Conservation (phyloP, 176 grass and related monocot genomes). For the Leersia perrieri region DNA sequence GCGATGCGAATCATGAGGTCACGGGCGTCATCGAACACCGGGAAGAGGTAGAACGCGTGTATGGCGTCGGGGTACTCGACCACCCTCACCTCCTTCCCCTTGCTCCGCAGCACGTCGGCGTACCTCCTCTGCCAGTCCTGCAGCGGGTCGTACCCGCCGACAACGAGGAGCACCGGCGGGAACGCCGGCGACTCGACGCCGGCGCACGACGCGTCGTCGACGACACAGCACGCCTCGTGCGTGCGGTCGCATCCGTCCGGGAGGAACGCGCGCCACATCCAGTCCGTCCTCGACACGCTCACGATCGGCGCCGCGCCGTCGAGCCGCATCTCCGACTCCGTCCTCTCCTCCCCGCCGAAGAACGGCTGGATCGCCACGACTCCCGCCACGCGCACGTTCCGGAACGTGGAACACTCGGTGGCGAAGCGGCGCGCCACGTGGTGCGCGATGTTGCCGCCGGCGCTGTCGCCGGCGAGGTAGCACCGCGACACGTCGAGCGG, state of each 20-base stretch:
- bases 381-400: conserved; percentile 33
- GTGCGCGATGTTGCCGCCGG: conserved; percentile 77
- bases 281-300: conserved; percentile 48
- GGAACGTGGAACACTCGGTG: background rate
- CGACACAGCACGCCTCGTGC: conserved; percentile 59
- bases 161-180: conserved; percentile 51
- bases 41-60: conserved; percentile 85
- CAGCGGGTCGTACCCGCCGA: conserved; percentile 58
- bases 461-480: conserved; percentile 80
- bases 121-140: conserved; percentile 61
- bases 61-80: conserved; percentile 66
- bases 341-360: conserved; percentile 74
- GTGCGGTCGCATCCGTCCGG: conserved; percentile 47
- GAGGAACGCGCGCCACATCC: conserved; percentile 77
- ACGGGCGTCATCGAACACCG: conserved; percentile 42
- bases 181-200: conserved; percentile 21
- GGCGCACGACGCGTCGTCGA: too few relatives aligned
- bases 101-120: conserved; percentile 33
- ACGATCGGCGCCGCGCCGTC: conserved; percentile 51
- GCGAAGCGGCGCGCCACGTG: conserved; percentile 56
- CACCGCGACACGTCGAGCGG: conserved; percentile 44
- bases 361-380: conserved; percentile 62
- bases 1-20: conserved; percentile 37
- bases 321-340: conserved; percentile 48
- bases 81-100: conserved; percentile 31